phyloP scores from a whole-genome alignment of 257 asterid genomes.

The Echites panduratus region DNA sequence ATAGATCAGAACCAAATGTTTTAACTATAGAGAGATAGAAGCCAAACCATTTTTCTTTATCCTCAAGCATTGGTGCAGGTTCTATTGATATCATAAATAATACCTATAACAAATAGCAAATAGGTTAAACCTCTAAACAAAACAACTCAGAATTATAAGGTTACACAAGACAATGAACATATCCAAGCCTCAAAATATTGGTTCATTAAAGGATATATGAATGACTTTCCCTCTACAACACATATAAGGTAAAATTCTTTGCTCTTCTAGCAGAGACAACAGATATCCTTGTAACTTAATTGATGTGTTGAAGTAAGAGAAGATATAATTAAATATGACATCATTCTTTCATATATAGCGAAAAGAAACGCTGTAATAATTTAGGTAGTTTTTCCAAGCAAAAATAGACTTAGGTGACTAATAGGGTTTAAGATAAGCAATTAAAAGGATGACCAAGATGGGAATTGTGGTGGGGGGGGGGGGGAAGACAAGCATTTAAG shows the following conservation, averaged over 20 bases:
- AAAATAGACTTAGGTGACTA: neutral
- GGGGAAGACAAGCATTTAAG: no score
- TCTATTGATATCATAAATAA: constrained; percentile 92
- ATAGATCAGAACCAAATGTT: constrained; percentile 1
- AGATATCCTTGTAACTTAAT: neutral
- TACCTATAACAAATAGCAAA: constrained; percentile 55
- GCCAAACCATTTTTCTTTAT: constrained; percentile 91
- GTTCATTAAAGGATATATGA: neutral
- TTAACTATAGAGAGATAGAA: constrained; percentile 23
- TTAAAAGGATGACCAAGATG: neutral
- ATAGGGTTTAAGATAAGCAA: neutral
- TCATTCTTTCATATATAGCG: neutral
- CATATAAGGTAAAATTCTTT: neutral
- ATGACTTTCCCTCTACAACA: neutral
- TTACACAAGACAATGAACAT: neutral
- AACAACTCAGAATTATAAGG: neutral
- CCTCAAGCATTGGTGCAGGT: constrained; percentile 99
- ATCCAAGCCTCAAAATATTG: neutral
- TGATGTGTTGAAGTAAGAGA: neutral
- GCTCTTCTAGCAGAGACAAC: neutral
- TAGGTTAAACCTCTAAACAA: constrained; percentile 26
- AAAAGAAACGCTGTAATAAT: neutral
- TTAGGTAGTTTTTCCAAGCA: neutral
- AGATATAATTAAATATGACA: neutral
- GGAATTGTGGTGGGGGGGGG: no score